Conservation (phyloP, 2,329 filamentous ascomycete genomes). For the Hyphodiscus sp. region DNA sequence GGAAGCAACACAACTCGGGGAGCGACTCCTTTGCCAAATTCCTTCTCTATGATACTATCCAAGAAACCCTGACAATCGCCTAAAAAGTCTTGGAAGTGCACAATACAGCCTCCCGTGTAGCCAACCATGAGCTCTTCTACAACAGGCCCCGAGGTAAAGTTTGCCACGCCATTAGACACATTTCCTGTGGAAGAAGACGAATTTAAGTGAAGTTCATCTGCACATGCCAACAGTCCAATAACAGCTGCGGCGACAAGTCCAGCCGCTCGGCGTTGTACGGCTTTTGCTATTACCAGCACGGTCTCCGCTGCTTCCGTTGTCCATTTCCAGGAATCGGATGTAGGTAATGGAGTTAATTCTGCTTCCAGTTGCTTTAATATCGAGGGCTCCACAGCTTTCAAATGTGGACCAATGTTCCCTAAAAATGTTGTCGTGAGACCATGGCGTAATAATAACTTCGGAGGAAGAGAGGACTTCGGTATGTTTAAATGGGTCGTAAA, state of each 20-base stretch:
- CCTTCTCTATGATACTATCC: slow-evolving; percentile 43
- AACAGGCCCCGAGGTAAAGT: slow-evolving; percentile 14
- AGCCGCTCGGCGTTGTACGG: slow-evolving; percentile 66
- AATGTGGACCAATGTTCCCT: slow-evolving; percentile 57
- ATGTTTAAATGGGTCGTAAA: slow-evolving; percentile 50
- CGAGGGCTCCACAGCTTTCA: slow-evolving; percentile 27
- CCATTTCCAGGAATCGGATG: slow-evolving; percentile 51
- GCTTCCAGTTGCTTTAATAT: slow-evolving; percentile 42
- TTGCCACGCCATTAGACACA: slow-evolving; percentile 6
- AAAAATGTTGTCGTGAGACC: slow-evolving; percentile 64
- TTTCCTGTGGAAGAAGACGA: slow-evolving; percentile 3
- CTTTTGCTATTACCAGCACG: slow-evolving; percentile 60
- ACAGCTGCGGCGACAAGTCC: slow-evolving; percentile 68
- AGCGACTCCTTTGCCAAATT: slow-evolving; percentile 30
- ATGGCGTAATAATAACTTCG: slow-evolving; percentile 13
- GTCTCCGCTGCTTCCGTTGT: slow-evolving; percentile 50
- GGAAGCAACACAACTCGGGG: slow-evolving; percentile 44
- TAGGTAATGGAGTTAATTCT: slow-evolving; percentile 47
- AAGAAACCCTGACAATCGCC: slow-evolving; percentile 63
- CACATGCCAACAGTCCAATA: slow-evolving; percentile 61
- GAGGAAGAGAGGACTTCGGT: slow-evolving; percentile 12
- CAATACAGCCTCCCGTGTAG: slow-evolving; percentile 74
- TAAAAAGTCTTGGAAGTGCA: slow-evolving; percentile 71
- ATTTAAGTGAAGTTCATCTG: slow-evolving; percentile 51
- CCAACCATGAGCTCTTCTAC: slow-evolving; percentile 64